Percentiles rank a stretch among this genome's conserved stretches.
Conservation (phyloP, 768 basidiomycete species). For the Mycena indigotica region DNA sequence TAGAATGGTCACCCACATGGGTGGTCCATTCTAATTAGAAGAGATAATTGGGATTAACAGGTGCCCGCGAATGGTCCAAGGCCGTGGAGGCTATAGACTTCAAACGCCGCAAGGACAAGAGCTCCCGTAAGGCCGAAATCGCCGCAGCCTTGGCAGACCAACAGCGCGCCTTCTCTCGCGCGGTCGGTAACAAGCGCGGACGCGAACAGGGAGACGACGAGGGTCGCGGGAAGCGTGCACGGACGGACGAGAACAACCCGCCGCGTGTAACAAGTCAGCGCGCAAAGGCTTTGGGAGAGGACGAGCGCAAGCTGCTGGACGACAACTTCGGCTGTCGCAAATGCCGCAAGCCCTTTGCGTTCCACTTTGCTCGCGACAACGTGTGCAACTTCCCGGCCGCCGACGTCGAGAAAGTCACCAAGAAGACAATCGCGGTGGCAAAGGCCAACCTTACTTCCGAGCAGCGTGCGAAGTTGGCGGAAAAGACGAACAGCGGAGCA, state of each 20-base stretch:
- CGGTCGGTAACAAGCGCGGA: not conserved
- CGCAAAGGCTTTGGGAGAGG: not conserved
- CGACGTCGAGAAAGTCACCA: not conserved
- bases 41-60: too few relatives aligned
- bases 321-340: not conserved
- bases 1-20: too few relatives aligned
- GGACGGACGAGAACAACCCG: not conserved
- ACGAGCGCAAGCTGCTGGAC: not conserved
- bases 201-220: not conserved
- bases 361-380: not conserved
- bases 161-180: too few relatives aligned
- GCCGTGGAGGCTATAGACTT: not conserved
- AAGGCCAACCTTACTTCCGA: not conserved
- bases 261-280: not conserved
- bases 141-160: not conserved
- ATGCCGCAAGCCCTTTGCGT: not conserved
- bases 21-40: too few relatives aligned
- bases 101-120: not conserved
- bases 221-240: not conserved
- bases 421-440: not conserved
- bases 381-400: not conserved
- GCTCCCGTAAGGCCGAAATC: not conserved
- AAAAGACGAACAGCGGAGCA: not conserved
- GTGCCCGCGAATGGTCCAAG: not conserved
- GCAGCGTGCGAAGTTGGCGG: not conserved